phyloP scores from a whole-genome alignment of 331 rosid species.

The Malus hybrid region DNA sequence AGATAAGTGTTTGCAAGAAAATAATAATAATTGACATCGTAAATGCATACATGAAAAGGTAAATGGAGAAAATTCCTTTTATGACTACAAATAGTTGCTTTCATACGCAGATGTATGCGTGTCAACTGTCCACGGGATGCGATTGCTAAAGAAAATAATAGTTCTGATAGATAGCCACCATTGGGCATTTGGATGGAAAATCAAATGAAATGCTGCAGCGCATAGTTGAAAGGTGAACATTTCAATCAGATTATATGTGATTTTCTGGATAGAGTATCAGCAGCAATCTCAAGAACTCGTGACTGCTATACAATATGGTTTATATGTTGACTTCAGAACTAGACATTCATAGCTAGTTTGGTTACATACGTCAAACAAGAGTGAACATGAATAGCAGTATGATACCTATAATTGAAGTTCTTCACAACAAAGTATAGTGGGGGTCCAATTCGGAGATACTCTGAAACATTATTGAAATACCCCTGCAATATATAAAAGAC shows the following conservation, averaged over 20 bases:
- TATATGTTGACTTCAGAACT: background rate
- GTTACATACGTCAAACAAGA: background rate
- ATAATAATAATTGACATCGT: background rate
- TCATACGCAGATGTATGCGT: background rate
- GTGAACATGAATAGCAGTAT: background rate
- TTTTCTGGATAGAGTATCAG: background rate
- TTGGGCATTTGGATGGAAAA: background rate
- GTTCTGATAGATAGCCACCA: background rate
- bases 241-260: background rate
- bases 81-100: background rate
- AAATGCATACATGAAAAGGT: background rate
- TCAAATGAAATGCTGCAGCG: background rate
- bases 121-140: background rate
- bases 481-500: conserved; percentile 54
- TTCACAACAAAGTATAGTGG: conserved; percentile 93
- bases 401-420: conserved; percentile 90
- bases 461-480: conserved; percentile 77
- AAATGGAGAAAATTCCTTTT: background rate
- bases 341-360: background rate
- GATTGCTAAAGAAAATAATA: background rate
- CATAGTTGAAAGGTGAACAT: background rate
- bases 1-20: conserved; percentile 2
- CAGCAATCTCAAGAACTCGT: background rate
- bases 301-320: background rate
- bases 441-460: conserved; percentile 91